Percentiles rank a stretch among this genome's conserved stretches.
These are phyloP conservation scores for Cyclotella sp. DNA, from an alignment of 108 stramenopile genomes.

Conservation along the genomic window DNA sequence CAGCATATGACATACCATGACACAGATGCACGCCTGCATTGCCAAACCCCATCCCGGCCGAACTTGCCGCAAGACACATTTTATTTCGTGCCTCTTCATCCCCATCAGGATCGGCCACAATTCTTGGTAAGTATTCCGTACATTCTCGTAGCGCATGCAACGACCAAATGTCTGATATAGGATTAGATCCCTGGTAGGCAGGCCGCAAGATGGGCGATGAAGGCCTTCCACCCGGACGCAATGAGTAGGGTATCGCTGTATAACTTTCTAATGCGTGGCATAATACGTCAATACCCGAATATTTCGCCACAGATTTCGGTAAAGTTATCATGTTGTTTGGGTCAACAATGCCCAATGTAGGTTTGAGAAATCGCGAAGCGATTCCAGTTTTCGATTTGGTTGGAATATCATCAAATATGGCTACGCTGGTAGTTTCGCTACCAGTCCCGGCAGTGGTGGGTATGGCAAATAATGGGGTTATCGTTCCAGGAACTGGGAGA, in stretches of 20 bases:
- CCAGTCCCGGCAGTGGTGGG: conserved; percentile 76
- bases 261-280: conserved; percentile 72
- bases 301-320: conserved; percentile 52
- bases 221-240: conserved; percentile 48
- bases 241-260: conserved; percentile 54
- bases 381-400: conserved; percentile 66
- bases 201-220: conserved; percentile 46
- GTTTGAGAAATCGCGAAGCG: conserved; percentile 55
- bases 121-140: conserved; percentile 46
- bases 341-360: conserved; percentile 66
- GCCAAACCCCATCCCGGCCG: conserved; percentile 69
- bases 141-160: conserved; percentile 53
- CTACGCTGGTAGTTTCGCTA: conserved; percentile 63
- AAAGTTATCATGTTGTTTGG: conserved; percentile 53
- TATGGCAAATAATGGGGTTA: conserved; percentile 64
- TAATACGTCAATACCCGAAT: conserved; percentile 63
- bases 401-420: conserved; percentile 64
- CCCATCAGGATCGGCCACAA: conserved; percentile 25
- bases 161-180: conserved; percentile 56
- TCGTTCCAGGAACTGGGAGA: conserved; percentile 43
- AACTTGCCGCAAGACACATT: conserved; percentile 63
- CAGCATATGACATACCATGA: conserved; percentile 65
- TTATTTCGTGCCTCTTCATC: conserved; percentile 60
- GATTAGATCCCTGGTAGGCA: conserved; percentile 62
- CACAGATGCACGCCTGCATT: conserved; percentile 69